Evolutionary conservation across 371 early-diverging fungal species (phyloP).

Genomic region (Racocetra persica): DNA sequence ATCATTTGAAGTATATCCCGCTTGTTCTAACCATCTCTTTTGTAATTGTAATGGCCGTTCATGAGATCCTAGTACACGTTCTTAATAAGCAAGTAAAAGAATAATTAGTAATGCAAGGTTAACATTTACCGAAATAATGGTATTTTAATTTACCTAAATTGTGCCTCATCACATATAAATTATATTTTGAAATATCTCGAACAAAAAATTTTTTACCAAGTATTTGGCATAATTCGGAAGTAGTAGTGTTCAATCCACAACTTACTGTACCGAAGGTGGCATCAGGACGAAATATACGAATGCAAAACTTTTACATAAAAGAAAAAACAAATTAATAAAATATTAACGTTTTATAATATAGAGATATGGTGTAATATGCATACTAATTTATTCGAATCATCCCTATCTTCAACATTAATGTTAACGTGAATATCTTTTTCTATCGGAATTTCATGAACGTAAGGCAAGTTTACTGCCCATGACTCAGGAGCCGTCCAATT

Average conservation of each 20-base stretch:
- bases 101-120: not conserved
- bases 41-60: conserved; percentile 80
- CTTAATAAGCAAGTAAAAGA: conserved; percentile 44
- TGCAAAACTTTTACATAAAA: conserved; percentile 53
- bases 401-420: conserved; percentile 45
- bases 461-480: conserved; percentile 63
- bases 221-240: conserved; percentile 73
- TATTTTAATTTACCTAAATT: conserved; percentile 57
- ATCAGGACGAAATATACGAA: conserved; percentile 73
- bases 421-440: conserved; percentile 55
- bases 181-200: conserved; percentile 74
- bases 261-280: conserved; percentile 80
- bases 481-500: conserved; percentile 74
- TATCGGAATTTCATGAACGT: conserved; percentile 53
- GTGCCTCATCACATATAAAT: conserved; percentile 68
- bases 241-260: conserved; percentile 69
- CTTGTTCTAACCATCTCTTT: conserved; percentile 71
- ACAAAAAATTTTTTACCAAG: conserved; percentile 82
- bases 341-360: not conserved
- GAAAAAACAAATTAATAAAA: not conserved
- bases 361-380: not conserved
- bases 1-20: conserved; percentile 83
- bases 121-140: not conserved
- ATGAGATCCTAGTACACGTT: conserved; percentile 66
- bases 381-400: conserved; percentile 52